Base-by-base conservation (phyloP, 2,329 filamentous ascomycete genomes). In the Sporothrix humicola region DNA sequence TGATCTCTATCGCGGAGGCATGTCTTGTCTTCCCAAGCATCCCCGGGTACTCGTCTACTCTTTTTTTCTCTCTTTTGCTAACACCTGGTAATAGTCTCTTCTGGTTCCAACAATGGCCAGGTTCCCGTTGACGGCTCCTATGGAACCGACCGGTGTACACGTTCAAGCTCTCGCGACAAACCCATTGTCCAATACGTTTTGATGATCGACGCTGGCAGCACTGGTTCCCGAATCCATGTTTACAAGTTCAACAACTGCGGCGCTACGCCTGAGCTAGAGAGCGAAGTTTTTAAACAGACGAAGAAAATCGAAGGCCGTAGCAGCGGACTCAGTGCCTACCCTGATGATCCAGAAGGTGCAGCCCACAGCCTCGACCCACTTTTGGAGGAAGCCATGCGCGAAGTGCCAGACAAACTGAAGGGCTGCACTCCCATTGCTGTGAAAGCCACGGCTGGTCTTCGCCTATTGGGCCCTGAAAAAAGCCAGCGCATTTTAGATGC, bases 161-260 rank as follows among this genome's bases (percentile, higher is more conserved):
- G 91, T 81, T 94, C 96, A 58, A 91, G 88, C 84, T 93, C 94
- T 78, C 90, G 92, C 79, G 92, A 94, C 77, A 98, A 98, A 85
- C 95, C 96, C 69, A 89, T 99, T 77, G 91, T 98, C 75, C 96
- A 99, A 81, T 99, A 98, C 85, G 97, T 96, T 75, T 89, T 98
- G 79, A 99, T 99, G 96, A 93, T 99, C 80, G 96, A 99, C 83
- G 96, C 96, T 66, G 96, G 96, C 78, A 98, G 95, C 86, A 98
- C 96, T 72, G 96, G 96, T 75, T 98, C 96, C 75, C 92, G 96
- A 78, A 98, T 99, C 81, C 97, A 99, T 85, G 94, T 98, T 74
- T 99, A 98, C 87, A 93, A 94, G 81, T 99, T 98, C 89, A 98
- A 98, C 87, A 98, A 98, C 85, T 99, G 95, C 84, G 96, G 95